Evolutionary conservation across 495 filamentous ascomycete genomes (phyloP).

Genomic region (Mycothermus thermophilus): DNA sequence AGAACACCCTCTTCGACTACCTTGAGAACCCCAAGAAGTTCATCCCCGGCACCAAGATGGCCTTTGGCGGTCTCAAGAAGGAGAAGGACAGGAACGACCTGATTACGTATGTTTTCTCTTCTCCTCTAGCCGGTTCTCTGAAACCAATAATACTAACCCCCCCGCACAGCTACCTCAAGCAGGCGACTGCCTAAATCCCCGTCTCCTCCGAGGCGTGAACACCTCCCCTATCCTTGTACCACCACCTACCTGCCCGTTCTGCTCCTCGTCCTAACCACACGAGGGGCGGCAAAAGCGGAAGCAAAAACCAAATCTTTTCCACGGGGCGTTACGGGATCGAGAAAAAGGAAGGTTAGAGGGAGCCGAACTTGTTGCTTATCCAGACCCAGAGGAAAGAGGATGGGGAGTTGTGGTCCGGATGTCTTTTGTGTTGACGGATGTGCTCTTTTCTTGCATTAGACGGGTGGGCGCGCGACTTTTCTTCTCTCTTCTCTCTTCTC

Average conservation of each 20-base stretch:
- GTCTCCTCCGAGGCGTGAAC: no score
- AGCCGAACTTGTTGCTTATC: no score
- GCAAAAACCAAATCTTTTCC: no score
- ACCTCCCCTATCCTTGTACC: no score
- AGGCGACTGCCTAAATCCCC: constrained; percentile 41
- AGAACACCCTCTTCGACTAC: constrained; percentile 60
- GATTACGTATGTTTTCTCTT: constrained; percentile 63
- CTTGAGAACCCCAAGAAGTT: constrained; percentile 46
- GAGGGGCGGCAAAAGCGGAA: no score
- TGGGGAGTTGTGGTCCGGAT: constrained; percentile 1
- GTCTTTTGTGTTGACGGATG: constrained; percentile 5
- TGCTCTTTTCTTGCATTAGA: constrained; percentile 11
- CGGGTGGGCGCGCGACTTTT: constrained; percentile 10
- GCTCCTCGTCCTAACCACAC: no score
- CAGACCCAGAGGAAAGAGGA: no score
- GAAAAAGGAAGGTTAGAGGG: no score
- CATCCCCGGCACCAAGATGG: constrained; percentile 99
- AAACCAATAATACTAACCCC: constrained; percentile 4
- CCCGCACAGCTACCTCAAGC: constrained; percentile 50
- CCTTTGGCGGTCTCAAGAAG: constrained; percentile 99
- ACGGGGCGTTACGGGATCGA: no score
- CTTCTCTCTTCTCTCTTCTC: no score
- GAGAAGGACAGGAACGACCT: constrained; percentile 97
- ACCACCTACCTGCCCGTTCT: no score
- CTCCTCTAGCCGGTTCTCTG: constrained; percentile 4